Evolutionary conservation across 2,329 filamentous ascomycete species (phyloP).

Genomic region (Colletotrichum lentis): DNA sequence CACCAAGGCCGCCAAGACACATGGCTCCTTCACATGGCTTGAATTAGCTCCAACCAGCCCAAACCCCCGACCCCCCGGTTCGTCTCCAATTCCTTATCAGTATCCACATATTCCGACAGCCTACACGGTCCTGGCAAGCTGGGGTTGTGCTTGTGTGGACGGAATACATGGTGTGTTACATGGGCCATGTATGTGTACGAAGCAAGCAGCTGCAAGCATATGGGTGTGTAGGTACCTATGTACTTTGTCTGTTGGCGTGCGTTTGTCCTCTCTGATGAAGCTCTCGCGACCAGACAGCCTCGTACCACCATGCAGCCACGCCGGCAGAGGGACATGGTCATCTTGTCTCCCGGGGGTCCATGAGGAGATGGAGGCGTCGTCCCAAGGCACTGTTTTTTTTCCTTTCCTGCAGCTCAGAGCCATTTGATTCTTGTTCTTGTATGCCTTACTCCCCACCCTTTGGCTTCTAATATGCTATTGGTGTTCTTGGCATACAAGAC

Average conservation of each 20-base stretch:
- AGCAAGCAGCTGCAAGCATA: slow-evolving; percentile 10
- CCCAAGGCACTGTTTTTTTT: slow-evolving; percentile 2
- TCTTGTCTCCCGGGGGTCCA: slow-evolving; percentile 21
- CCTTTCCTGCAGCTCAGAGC: slow-evolving; percentile 15
- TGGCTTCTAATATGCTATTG: slow-evolving; percentile 24
- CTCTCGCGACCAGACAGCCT: slow-evolving; percentile 15
- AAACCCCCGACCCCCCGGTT: slow-evolving; percentile 29
- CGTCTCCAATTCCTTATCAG: slow-evolving; percentile 36
- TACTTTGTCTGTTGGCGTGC: slow-evolving; percentile 9
- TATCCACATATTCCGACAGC: slow-evolving; percentile 31
- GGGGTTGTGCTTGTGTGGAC: not conserved
- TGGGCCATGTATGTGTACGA: not conserved
- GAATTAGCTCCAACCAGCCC: slow-evolving; percentile 28
- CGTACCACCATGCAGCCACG: slow-evolving; percentile 29
- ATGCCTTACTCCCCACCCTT: slow-evolving; percentile 25
- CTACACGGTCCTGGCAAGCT: slow-evolving; percentile 19
- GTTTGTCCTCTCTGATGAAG: slow-evolving; percentile 17
- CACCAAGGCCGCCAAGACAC: slow-evolving; percentile 18
- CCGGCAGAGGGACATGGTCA: slow-evolving; percentile 14
- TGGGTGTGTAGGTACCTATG: slow-evolving; percentile 21
- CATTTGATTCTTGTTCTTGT: slow-evolving; percentile 21
- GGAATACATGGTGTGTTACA: not conserved
- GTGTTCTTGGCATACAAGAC: slow-evolving; percentile 23
- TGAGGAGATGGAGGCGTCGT: slow-evolving; percentile 17
- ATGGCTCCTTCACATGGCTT: slow-evolving; percentile 25